Conservation (phyloP, 2,329 filamentous ascomycete species). For the Phaeosphaeria sp. region DNA sequence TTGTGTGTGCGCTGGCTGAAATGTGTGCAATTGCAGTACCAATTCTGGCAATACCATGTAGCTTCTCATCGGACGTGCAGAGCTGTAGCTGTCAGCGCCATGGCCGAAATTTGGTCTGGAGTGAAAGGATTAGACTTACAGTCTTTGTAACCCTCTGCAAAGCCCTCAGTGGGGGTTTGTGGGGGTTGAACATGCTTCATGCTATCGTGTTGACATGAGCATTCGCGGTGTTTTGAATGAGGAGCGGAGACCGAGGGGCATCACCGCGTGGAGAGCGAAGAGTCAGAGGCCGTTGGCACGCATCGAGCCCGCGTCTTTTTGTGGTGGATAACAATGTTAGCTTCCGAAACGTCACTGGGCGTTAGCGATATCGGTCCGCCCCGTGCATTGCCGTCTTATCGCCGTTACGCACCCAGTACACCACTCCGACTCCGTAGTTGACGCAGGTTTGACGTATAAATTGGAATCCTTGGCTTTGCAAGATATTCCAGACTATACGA, state of each 20-base stretch:
- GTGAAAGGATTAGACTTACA: slow-evolving; percentile 14
- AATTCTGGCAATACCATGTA: slow-evolving; percentile 5
- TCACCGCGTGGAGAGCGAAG: too few species aligned
- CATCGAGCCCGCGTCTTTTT: too few species aligned
- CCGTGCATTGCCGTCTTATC: too few species aligned
- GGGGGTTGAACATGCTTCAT: slow-evolving; percentile 49
- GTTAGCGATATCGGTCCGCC: too few species aligned
- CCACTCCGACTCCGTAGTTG: too few species aligned
- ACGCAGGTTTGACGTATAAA: too few species aligned
- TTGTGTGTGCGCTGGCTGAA: slow-evolving; percentile 17
- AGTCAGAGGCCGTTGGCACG: too few species aligned
- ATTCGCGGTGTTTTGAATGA: not conserved
- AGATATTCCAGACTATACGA: not conserved
- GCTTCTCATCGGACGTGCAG: slow-evolving; percentile 31
- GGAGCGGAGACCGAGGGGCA: too few species aligned
- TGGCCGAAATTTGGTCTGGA: not conserved
- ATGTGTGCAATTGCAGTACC: slow-evolving; percentile 9
- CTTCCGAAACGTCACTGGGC: too few species aligned
- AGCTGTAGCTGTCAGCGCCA: slow-evolving; percentile 21
- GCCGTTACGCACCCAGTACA: too few species aligned
- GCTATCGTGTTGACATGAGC: slow-evolving; percentile 26
- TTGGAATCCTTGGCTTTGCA: not conserved
- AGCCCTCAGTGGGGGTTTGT: slow-evolving; percentile 44
- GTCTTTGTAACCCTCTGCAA: slow-evolving; percentile 35
- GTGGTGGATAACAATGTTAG: too few species aligned